phyloP scores from a whole-genome alignment of 352 stramenopile species.

The Phytophthora fragariae region DNA sequence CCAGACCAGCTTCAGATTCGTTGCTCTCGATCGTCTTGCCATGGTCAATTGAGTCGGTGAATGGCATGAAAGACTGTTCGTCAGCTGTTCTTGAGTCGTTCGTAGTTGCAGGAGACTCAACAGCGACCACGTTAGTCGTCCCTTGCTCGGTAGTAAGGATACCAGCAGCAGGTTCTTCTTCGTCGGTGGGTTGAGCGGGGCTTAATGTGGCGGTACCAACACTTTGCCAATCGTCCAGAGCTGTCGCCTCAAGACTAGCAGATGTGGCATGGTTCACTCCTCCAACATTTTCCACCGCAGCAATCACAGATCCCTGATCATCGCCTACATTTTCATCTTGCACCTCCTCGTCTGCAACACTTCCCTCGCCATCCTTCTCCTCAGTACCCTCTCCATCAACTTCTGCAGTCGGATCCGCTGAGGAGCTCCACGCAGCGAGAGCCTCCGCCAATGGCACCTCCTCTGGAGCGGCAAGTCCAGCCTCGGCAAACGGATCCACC shows the following conservation, averaged over 20 bases:
- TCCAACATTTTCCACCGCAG: background rate
- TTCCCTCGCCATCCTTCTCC: constrained; percentile 2
- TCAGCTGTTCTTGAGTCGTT: constrained; percentile 2
- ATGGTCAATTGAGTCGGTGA: background rate
- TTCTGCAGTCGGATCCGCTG: constrained; percentile 3
- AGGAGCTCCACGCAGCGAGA: constrained; percentile 36
- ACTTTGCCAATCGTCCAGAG: background rate
- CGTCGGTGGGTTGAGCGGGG: no score
- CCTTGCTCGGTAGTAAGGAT: background rate
- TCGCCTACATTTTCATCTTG: background rate
- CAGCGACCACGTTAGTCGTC: background rate
- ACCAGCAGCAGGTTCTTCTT: background rate
- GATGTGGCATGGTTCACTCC: background rate
- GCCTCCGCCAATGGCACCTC: constrained; percentile 38
- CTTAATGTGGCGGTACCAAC: background rate
- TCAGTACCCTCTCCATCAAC: constrained; percentile 9
- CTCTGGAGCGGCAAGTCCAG: constrained; percentile 33
- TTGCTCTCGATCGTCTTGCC: background rate
- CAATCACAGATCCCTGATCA: background rate
- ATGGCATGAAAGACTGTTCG: background rate
- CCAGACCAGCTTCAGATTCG: background rate
- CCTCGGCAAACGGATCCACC: constrained; percentile 43
- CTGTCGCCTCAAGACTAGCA: background rate
- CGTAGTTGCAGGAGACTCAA: background rate
- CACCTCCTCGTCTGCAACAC: background rate